Evolutionary conservation across 1,284 basidiomycete species (phyloP), one percentile per base, ranked within the genome.

Genomic region (Boletellus deceptivus): DNA sequence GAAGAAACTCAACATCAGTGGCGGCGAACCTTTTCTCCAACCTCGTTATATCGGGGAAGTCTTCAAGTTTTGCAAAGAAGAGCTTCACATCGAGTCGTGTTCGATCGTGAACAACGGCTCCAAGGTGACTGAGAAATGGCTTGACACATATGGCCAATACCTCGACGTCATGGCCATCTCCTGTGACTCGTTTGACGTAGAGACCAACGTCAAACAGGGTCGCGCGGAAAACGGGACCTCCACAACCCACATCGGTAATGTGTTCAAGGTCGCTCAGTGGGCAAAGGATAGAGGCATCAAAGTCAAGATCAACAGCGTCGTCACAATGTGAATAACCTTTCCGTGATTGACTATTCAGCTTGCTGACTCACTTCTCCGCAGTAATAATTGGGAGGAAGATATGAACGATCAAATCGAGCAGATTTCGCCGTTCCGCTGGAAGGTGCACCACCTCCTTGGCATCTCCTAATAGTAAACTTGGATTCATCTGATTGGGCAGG

Each of bases 101-200:
- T 69, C 68, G 7, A 66, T 75, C 17, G 72, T 75, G 8, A 70
- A 58, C 55, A 75, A 75, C 41, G 72, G 70, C 0, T 72, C 71
- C 8, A 75, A 71, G 55, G 73, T 74, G 27, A 73, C 73, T 0
- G 69, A 74, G 48, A 68, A 63, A 46, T 75, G 73, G 73, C 43
- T 75, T 11, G 70, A 73, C 34, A 58, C 51, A 13, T 74, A 72
- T 17, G 73, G 73, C 0, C 40, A 59, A 53, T 74, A 71, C 50
- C 60, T 75, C 8, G 73, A 75, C 34, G 59, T 75, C 35, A 75
- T 75, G 63, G 73, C 71, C 1, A 70, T 75, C 0, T 73, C 72
- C 1, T 74, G 72, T 36, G 73, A 75, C 43, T 70, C 68, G 22
- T 75, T 75, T 39, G 65, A 70, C 39, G n/a, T 49, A 0, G 74